Base-by-base conservation (phyloP, 768 basidiomycete genomes). In the Leccinum subtestaceum region DNA sequence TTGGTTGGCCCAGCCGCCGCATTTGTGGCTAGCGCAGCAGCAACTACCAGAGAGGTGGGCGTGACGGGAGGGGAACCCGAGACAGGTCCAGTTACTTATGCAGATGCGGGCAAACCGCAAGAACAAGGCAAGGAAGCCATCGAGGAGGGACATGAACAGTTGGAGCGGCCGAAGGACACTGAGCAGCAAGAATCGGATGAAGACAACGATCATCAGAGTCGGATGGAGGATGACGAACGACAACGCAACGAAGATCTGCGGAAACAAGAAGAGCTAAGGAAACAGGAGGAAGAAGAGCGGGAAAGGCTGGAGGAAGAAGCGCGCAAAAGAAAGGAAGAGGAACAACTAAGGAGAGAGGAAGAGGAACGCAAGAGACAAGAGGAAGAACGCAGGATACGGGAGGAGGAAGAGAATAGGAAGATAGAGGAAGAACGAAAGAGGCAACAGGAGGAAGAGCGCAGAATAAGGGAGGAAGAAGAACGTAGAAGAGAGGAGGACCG, bases 241-340 rank as follows among this genome's bases (percentile, higher is more conserved):
- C 55, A 38, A 47, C 48, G 8, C 25, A 40, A 5, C 17, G 61
- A 60, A 32, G 76, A 80, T 59, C 69, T 12, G 10, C 12, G 17
- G n/a, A 48, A 55, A 46, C 56, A 53, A 4, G 55, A 55, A 25
- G 49, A 51, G 4, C 23, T 2, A 1, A 54, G 29, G 45, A 53
- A 51, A 53, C 32, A 34, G n/a, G 76, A 77, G 53, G 78, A 76
- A 32, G 75, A 74, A 6, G 77, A 79, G 4, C 77, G 78, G 52
- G 77, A 77, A 55, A 70, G 63, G 31, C 80, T 78, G 70, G 81
- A 82, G 59, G 69, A 67, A 19, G 68, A 56, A n/a, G 59, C 61
- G 12, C 51, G 12, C 15, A 59, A 52, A 43, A 52, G 32, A 19
- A 81, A 53, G 60, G 68, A 67, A 19, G 65, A 59, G 10, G 64